phyloP scores from a whole-genome alignment of 768 basidiomycete species.

The Termitomyces sp. region DNA sequence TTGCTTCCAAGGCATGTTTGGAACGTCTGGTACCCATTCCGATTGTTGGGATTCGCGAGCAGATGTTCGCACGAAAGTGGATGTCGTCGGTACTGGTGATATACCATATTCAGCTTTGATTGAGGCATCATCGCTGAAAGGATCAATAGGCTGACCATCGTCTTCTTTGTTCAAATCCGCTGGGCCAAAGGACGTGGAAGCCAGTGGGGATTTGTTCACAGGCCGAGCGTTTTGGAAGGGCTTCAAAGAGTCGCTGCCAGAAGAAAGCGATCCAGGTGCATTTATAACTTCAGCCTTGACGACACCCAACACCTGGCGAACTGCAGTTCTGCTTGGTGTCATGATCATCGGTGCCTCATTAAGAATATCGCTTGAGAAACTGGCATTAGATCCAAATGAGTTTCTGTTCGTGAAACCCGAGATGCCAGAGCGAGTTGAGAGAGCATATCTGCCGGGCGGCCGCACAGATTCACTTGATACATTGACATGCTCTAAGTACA shows the following conservation, averaged over 20 bases:
- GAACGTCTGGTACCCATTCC: slow-evolving; percentile 32
- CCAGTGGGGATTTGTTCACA: slow-evolving; percentile 58
- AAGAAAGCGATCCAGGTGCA: slow-evolving; percentile 38
- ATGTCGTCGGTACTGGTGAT: slow-evolving; percentile 34
- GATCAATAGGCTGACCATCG: slow-evolving; percentile 53
- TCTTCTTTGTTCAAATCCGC: slow-evolving; percentile 53
- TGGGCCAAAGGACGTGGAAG: slow-evolving; percentile 66
- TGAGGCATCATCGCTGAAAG: slow-evolving; percentile 58
- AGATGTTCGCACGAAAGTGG: slow-evolving; percentile 32
- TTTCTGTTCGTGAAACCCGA: slow-evolving; percentile 49
- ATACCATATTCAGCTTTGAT: slow-evolving; percentile 25
- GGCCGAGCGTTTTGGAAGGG: slow-evolving; percentile 36
- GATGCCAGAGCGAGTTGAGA: slow-evolving; percentile 49
- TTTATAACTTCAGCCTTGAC: slow-evolving; percentile 77
- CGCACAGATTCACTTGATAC: slow-evolving; percentile 49
- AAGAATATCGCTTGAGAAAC: slow-evolving; percentile 73
- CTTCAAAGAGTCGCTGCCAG: slow-evolving; percentile 35
- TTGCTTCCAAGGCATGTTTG: slow-evolving; percentile 36
- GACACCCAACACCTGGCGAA: slow-evolving; percentile 70
- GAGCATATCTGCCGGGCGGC: slow-evolving; percentile 29
- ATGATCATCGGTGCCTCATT: slow-evolving; percentile 81
- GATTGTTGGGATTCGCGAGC: slow-evolving; percentile 22
- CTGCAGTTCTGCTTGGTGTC: slow-evolving; percentile 55
- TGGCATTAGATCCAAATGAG: slow-evolving; percentile 72
- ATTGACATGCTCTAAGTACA: slow-evolving; percentile 58